Evolutionary conservation across 1,284 basidiomycete genomes (phyloP), one percentile per base, ranked within the genome.

Genomic region (Pyrrhoderma noxium): DNA sequence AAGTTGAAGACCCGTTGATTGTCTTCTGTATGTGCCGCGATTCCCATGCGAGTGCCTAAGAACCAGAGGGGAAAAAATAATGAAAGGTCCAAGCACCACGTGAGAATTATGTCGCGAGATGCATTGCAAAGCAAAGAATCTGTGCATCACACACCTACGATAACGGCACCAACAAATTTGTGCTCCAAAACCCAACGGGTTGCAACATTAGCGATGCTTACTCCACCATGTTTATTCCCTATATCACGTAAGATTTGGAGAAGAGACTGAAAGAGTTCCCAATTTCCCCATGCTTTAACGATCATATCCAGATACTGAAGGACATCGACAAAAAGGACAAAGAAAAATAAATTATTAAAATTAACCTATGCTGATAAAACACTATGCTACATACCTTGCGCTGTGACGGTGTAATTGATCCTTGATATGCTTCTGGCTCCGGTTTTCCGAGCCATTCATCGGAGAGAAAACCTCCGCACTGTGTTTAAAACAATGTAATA

Each of bases 131-230:
- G n/a, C n/a, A 40, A 14, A 41, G 7, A 16, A 34, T 16, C 23
- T n/a, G 42, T 25, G 42, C 42, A 44, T 44, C 11, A 62, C 75
- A 19, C 60, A 85, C 87, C 88, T 59, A 90, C 76, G 59, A 90
- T 75, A 19, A 89, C 85, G 19, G 86, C 84, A 1, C 84, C 87
- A 14, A 89, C 87, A 59, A 80, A 85, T 0, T 76, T 63, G 53
- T 89, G 84, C 66, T 90, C 85, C 18, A 90, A 73, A 3, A 89
- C 84, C 87, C 87, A 89, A 18, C 87, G 78, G 1, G 78, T 85
- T 22, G 87, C 85, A 36, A 90, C 70, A 60, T 89, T 89, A 47
- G 87, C 77, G 41, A 90, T 81, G 65, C 81, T 86, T 45, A 73
- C 67, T n/a, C 76, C 76, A 22, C 71, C 73, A 62, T 87, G 81